phyloP scores from a whole-genome alignment of 1,139 yeast genomes.

The Pichia sp. region DNA sequence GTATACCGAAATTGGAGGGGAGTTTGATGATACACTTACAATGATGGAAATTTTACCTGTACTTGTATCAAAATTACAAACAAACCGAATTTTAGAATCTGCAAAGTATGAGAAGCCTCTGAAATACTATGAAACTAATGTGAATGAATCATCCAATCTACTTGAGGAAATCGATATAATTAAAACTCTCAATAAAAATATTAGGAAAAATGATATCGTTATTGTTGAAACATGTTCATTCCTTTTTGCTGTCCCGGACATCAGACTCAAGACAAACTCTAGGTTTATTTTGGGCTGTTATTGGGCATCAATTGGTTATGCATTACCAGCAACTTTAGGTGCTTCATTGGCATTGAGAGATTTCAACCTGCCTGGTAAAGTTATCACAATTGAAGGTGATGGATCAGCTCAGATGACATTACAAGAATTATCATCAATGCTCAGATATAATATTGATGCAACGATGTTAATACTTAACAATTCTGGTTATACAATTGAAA shows the following conservation, averaged over 20 bases:
- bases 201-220: conserved; percentile 57
- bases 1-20: conserved; percentile 37
- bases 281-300: conserved; percentile 54
- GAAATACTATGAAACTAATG: conserved; percentile 7
- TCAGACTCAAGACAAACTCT: conserved; percentile 29
- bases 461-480: conserved; percentile 68
- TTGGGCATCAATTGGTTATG: conserved; percentile 81
- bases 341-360: conserved; percentile 66
- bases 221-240: conserved; percentile 78
- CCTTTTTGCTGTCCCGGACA: conserved; percentile 58
- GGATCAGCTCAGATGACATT: conserved; percentile 89
- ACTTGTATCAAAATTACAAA: conserved; percentile 35
- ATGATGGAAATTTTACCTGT: conserved; percentile 42
- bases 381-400: conserved; percentile 74
- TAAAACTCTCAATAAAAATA: conserved; percentile 26
- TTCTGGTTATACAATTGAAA: conserved; percentile 80
- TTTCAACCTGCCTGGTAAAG: conserved; percentile 43
- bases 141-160: conserved; percentile 6
- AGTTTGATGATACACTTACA: conserved; percentile 34
- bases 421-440: conserved; percentile 66
- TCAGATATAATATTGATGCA: conserved; percentile 56
- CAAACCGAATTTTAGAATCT: conserved; percentile 28
- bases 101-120: conserved; percentile 2
- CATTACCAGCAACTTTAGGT: conserved; percentile 80
- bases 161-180: conserved; percentile 19